A percentile compares a stretch with the other conserved stretches of the same genome.
Evolutionary conservation across 441 rosid genomes (phyloP).

Genomic region (Mallotus japonicus): DNA sequence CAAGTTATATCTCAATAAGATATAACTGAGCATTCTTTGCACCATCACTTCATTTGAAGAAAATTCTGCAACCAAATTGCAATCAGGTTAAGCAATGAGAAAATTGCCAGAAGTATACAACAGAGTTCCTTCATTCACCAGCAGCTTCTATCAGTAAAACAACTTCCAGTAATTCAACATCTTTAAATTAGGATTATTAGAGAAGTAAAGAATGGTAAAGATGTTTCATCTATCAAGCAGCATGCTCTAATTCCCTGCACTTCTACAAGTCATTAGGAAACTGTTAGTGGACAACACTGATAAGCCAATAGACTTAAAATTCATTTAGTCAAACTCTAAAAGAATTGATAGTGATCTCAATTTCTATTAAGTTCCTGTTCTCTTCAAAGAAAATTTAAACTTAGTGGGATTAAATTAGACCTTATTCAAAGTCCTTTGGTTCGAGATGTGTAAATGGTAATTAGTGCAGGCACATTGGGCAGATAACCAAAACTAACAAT

Average conservation of each 20-base stretch:
- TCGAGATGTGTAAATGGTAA: not conserved
- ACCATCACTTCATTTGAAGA: constrained; percentile 16
- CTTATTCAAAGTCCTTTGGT: not conserved
- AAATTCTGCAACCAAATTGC: constrained; percentile 27
- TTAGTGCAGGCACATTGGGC: not conserved
- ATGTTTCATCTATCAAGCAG: not conserved
- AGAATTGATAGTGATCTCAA: not conserved
- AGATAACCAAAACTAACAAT: not conserved
- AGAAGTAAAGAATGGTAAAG: not conserved
- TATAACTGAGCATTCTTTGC: not conserved
- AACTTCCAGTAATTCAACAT: not conserved
- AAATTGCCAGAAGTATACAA: not conserved
- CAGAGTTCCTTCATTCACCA: not conserved
- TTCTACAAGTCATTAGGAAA: not conserved
- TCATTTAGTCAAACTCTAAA: not conserved
- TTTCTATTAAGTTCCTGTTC: too few relatives aligned
- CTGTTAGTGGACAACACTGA: too few relatives aligned
- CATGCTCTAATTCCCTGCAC: not conserved
- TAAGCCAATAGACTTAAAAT: too few relatives aligned
- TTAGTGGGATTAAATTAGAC: not conserved
- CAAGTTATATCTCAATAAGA: constrained; percentile 1
- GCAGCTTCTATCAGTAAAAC: not conserved
- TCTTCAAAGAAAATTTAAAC: not conserved
- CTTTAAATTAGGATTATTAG: not conserved
- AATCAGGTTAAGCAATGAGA: not conserved